Conservation (phyloP, 2,329 filamentous ascomycete species). For the Fusarium fujikuroi region DNA sequence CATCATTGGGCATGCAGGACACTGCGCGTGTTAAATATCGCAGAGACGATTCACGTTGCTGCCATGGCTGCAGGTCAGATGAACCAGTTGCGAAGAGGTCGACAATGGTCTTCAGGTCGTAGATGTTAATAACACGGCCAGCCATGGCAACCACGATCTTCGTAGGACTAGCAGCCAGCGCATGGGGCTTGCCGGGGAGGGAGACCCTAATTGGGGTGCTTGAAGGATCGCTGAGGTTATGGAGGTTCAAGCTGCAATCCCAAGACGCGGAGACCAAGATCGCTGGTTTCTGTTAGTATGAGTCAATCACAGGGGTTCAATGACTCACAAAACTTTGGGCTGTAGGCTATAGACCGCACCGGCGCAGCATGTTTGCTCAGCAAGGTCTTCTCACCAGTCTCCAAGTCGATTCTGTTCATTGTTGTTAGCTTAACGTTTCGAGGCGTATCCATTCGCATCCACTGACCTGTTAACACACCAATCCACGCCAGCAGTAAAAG, state of each 20-base stretch:
- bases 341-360: slow-evolving; percentile 87
- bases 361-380: slow-evolving; percentile 82
- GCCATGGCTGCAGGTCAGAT: slow-evolving; percentile 79
- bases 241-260: slow-evolving; percentile 90
- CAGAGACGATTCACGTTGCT: slow-evolving; percentile 90
- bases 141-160: slow-evolving; percentile 97
- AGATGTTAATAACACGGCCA: slow-evolving; percentile 91
- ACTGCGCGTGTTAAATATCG: slow-evolving; percentile 96
- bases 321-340: slow-evolving; percentile 71
- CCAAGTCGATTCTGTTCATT: slow-evolving; percentile 69
- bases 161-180: slow-evolving; percentile 78
- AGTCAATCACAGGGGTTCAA: background rate
- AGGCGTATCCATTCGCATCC: background rate
- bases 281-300: slow-evolving; percentile 53
- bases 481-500: slow-evolving; percentile 88
- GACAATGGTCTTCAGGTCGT: slow-evolving; percentile 79
- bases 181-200: slow-evolving; percentile 89
- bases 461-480: slow-evolving; percentile 80
- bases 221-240: slow-evolving; percentile 68
- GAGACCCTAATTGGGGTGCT: slow-evolving; percentile 70
- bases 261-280: slow-evolving; percentile 91
- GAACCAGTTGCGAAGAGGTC: slow-evolving; percentile 59
- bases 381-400: slow-evolving; percentile 76
- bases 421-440: slow-evolving; percentile 20
- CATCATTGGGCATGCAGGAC: slow-evolving; percentile 95